Base-by-base conservation (phyloP, 2,329 filamentous ascomycete species). In the Ramularia collo-cygni region DNA sequence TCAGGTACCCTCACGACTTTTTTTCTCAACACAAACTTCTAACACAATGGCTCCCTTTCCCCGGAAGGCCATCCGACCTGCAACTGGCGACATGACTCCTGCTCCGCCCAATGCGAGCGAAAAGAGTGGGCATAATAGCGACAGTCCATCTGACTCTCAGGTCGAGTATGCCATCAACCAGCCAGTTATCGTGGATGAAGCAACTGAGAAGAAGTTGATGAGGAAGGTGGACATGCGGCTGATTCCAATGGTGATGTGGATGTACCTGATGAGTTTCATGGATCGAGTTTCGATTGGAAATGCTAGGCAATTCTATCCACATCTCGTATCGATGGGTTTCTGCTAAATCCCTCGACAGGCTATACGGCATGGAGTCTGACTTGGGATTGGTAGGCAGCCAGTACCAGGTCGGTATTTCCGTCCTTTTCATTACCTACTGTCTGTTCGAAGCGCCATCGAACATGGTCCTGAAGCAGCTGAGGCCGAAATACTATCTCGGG, bases 251-350 rank as follows among this genome's bases (percentile, higher is more conserved):
- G 67, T 87, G 42, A 76, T 87, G 34, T 59, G 86, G 48, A 83
- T 87, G 66, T 87, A 86, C 55, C 84, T 87, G 58, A 70, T 83
- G 65, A 86, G 87, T 63, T 87, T 85, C 60, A 62, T 83, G 9
- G 76, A 79, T 28, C 28, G 48, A 30, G 45, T 43, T 28, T 4
- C 4, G 26, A 10, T 28, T n/a, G n/a, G 26, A 28, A 13, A 28
- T 13, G 3, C 4, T 5, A 10, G 10, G 26, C 26, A 10, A 5
- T 28, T 4, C 10, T 3, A 2, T 28, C 4, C 10, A 28, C 26
- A 34, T 18, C 4, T 5, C 31, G n/a, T n/a, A n/a, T n/a, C n/a
- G n/a, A n/a, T n/a, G n/a, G n/a, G n/a, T n/a, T n/a, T n/a, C n/a
- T n/a, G n/a, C n/a, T n/a, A n/a, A n/a, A n/a, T n/a, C n/a, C n/a